phyloP scores from a whole-genome alignment of 2,329 filamentous ascomycete species.

The Capronia epimyces region DNA sequence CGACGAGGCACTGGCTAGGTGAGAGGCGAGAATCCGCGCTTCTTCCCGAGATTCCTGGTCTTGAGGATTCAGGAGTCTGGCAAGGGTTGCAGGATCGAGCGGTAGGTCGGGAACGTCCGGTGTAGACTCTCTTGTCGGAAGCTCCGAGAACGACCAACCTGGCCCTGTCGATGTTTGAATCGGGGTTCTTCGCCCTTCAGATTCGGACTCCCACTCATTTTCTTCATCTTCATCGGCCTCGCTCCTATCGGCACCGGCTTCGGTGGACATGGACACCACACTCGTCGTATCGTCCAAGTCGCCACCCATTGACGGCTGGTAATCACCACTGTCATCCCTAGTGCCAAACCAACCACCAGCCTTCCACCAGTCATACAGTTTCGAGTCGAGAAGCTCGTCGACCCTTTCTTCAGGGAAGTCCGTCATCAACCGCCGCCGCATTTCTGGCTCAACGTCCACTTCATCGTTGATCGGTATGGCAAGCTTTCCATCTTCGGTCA shows the following conservation, averaged over 20 bases:
- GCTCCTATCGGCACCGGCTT: constrained; percentile 40
- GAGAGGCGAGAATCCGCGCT: constrained; percentile 72
- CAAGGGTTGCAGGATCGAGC: constrained; percentile 64
- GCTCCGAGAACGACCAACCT: constrained; percentile 25
- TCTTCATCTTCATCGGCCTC: constrained; percentile 45
- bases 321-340: constrained; percentile 74
- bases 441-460: constrained; percentile 75
- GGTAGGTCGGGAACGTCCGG: constrained; percentile 54
- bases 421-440: constrained; percentile 56
- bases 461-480: constrained; percentile 56
- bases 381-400: constrained; percentile 63
- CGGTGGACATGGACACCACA: constrained; percentile 62
- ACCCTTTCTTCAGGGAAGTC: constrained; percentile 31
- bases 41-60: constrained; percentile 73
- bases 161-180: constrained; percentile 56
- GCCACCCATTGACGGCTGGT: constrained; percentile 52
- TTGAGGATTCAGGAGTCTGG: constrained; percentile 73
- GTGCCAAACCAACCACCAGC: constrained; percentile 79
- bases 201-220: constrained; percentile 42
- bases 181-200: constrained; percentile 61
- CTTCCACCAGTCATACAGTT: constrained; percentile 80
- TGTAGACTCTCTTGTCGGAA: constrained; percentile 38
- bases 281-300: constrained; percentile 72
- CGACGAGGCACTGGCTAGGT: constrained; percentile 47
- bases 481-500: constrained; percentile 50